A percentile compares a stretch with the other conserved stretches of the same genome.
Evolutionary conservation across 2,329 filamentous ascomycete genomes (phyloP).

Genomic region (Camptophora hylomeconis): DNA sequence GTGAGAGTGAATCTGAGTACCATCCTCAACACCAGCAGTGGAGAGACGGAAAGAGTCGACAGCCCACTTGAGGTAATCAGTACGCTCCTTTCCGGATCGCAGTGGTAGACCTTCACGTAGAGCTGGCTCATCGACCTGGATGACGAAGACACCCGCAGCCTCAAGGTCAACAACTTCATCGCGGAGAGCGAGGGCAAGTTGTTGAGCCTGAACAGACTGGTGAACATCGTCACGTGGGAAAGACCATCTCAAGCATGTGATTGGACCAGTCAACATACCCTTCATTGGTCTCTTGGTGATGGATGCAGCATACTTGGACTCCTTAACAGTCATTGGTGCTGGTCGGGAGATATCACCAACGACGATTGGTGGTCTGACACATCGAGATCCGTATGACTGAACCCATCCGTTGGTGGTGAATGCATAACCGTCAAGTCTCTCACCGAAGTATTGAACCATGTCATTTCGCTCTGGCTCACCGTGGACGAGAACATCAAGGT

Average conservation of each 20-base stretch:
- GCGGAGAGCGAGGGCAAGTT: slow-evolving; percentile 94
- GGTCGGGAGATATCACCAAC: slow-evolving; percentile 97
- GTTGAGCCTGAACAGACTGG: slow-evolving; percentile 97
- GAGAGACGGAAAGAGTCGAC: slow-evolving; percentile 96
- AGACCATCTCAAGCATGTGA: slow-evolving; percentile 98
- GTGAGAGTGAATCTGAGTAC: slow-evolving; percentile 98
- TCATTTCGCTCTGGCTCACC: slow-evolving; percentile 99
- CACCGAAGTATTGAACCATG: slow-evolving; percentile 99
- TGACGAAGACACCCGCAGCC: slow-evolving; percentile 90
- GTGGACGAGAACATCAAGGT: slow-evolving; percentile 92
- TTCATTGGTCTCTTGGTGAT: slow-evolving; percentile 99
- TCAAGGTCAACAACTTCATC: slow-evolving; percentile 98
- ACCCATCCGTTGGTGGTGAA: slow-evolving; percentile 99
- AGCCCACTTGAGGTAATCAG: slow-evolving; percentile 93
- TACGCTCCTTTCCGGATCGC: slow-evolving; percentile 82
- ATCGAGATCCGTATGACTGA: slow-evolving; percentile 95
- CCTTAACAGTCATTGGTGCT: slow-evolving; percentile 97
- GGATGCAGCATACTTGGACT: slow-evolving; percentile 95
- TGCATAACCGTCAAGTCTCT: slow-evolving; percentile 89
- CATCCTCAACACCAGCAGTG: slow-evolving; percentile 83
- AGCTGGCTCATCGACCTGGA: slow-evolving; percentile 98
- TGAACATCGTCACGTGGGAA: slow-evolving; percentile 99
- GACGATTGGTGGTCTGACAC: slow-evolving; percentile 94
- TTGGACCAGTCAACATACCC: slow-evolving; percentile 98
- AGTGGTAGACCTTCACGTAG: slow-evolving; percentile 99